Evolutionary conservation across 352 stramenopile species (phyloP).

Genomic region (Phytophthora boehmeriae): DNA sequence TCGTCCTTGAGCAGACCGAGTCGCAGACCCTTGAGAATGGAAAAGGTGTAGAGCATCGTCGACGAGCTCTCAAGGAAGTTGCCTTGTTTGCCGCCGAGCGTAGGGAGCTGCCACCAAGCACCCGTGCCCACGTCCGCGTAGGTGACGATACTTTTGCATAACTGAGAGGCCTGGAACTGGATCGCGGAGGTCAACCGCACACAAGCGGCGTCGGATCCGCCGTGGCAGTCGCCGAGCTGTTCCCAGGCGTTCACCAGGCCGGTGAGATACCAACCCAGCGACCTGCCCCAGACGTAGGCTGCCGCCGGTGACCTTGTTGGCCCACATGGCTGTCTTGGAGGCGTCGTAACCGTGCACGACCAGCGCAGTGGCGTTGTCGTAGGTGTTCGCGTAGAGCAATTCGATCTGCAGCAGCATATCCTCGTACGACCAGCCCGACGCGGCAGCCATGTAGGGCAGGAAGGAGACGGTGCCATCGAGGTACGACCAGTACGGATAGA

Average conservation of each 20-base stretch:
- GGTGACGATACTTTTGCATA: constrained; percentile 23
- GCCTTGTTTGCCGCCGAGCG: constrained; percentile 21
- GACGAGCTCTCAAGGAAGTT: constrained; percentile 40
- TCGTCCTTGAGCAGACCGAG: constrained; percentile 32
- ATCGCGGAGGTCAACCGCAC: constrained; percentile 12
- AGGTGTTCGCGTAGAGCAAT: constrained; percentile 30
- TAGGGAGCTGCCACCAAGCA: constrained; percentile 35
- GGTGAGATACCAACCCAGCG: constrained; percentile 32
- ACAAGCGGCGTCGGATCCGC: constrained; percentile 12
- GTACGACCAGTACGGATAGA: constrained; percentile 38
- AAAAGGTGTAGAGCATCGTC: constrained; percentile 38
- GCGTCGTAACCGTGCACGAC: constrained; percentile 32
- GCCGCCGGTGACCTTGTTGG: constrained; percentile 28
- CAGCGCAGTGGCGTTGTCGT: constrained; percentile 22
- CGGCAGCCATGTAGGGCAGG: constrained; percentile 34
- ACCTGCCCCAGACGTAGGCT: constrained; percentile 31
- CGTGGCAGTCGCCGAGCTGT: constrained; percentile 18
- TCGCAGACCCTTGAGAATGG: constrained; percentile 35
- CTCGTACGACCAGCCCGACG: constrained; percentile 29
- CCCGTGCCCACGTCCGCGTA: constrained; percentile 26
- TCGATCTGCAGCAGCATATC: constrained; percentile 37
- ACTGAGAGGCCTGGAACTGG: constrained; percentile 19
- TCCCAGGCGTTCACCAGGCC: constrained; percentile 35
- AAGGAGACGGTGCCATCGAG: constrained; percentile 34
- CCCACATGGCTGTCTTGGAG: constrained; percentile 32